These are phyloP conservation scores for Boletellus dicymbophilus DNA, from an alignment of 1,284 basidiomycete genomes.

Conservation along the genomic window DNA sequence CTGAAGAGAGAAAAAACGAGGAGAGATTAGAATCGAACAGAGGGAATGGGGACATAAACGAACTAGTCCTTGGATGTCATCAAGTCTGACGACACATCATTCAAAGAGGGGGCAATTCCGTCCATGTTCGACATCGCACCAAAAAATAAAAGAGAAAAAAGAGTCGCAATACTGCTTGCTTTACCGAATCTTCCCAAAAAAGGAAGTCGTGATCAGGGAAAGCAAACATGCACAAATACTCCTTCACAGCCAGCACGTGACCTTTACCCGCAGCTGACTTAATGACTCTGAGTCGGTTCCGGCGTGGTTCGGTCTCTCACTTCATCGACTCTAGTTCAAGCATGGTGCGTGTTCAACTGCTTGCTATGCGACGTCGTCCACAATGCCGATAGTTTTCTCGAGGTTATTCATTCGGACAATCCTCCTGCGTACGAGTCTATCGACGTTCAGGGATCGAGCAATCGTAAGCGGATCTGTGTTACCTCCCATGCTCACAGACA, in stretches of 20 bases:
- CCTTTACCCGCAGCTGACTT: conserved; percentile 1
- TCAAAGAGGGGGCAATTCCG: conserved; percentile 44
- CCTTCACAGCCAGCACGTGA: conserved; percentile 23
- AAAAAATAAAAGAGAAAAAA: conserved; percentile 6
- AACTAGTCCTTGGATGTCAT: conserved; percentile 86
- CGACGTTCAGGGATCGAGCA: conserved; percentile 10
- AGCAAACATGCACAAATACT: conserved; percentile 27
- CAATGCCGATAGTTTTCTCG: neutral
- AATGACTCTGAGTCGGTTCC: no score
- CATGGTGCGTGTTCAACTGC: conserved; percentile 21
- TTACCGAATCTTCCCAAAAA: conserved; percentile 10
- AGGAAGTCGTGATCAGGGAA: conserved; percentile 2
- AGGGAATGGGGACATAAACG: conserved; percentile 41
- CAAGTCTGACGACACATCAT: conserved; percentile 35
- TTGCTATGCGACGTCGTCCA: no score
- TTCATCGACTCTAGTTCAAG: conserved; percentile 25
- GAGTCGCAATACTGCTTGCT: neutral
- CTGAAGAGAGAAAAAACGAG: conserved; percentile 43
- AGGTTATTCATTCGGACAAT: conserved; percentile 27
- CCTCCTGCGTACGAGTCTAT: conserved; percentile 30
- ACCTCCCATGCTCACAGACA: no score
- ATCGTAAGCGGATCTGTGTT: no score
- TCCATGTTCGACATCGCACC: conserved; percentile 41
- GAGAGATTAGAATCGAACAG: conserved; percentile 31
- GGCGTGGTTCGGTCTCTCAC: no score